phyloP scores from a whole-genome alignment of 1,284 basidiomycete genomes.

The Fomitopsis schrenkii region DNA sequence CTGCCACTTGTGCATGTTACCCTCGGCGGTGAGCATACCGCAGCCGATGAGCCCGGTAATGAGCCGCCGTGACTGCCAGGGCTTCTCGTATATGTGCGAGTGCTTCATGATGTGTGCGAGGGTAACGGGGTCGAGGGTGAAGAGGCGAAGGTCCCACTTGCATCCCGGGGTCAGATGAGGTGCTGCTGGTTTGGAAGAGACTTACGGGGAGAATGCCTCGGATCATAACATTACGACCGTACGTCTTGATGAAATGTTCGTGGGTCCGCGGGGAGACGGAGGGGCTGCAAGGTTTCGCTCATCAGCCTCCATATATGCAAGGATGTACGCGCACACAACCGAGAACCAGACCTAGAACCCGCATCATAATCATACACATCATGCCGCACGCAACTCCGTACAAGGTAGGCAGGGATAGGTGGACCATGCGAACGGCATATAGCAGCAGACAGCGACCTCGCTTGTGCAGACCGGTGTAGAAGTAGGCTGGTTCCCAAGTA shows the following conservation, averaged over 20 bases:
- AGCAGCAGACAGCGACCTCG: too few relatives aligned
- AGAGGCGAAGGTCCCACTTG: conserved; percentile 73
- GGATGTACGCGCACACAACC: too few relatives aligned
- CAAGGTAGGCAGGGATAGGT: too few relatives aligned
- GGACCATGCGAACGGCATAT: too few relatives aligned
- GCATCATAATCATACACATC: too few relatives aligned
- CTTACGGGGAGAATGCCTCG: conserved; percentile 59
- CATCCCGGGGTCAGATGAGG: conserved; percentile 9
- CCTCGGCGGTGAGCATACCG: conserved; percentile 76
- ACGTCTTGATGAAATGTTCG: conserved; percentile 43
- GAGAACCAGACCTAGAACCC: too few relatives aligned
- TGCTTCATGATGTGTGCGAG: conserved; percentile 68
- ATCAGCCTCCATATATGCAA: not conserved
- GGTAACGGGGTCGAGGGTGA: conserved; percentile 73
- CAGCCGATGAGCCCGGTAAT: conserved; percentile 74
- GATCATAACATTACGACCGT: conserved; percentile 47
- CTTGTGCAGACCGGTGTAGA: too few relatives aligned
- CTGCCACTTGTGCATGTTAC: conserved; percentile 68
- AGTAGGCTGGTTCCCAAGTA: conserved; percentile 1
- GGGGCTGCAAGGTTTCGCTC: conserved; percentile 38
- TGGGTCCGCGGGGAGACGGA: conserved; percentile 49
- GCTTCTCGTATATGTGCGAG: conserved; percentile 70
- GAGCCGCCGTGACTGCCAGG: conserved; percentile 69
- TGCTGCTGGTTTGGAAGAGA: not conserved
- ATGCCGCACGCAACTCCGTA: not conserved